Conservation (phyloP, 352 stramenopile genomes). For the Phytophthora ramorum region DNA sequence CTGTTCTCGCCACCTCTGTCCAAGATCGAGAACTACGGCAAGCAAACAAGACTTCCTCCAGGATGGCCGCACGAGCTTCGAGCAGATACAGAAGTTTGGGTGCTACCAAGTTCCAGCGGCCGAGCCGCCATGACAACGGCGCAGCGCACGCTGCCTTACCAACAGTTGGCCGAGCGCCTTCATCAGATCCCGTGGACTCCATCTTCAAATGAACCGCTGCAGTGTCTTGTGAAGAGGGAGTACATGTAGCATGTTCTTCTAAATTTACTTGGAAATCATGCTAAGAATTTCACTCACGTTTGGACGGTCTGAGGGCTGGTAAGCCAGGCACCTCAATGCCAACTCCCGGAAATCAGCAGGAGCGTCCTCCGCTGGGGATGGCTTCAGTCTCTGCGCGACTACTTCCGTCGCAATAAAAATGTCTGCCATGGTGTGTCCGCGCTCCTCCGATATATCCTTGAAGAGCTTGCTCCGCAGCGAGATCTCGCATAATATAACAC, state of each 20-base stretch:
- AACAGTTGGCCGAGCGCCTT: constrained; percentile 68
- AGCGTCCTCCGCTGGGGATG: constrained; percentile 49
- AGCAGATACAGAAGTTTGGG: constrained; percentile 77
- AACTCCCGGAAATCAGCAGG: constrained; percentile 54
- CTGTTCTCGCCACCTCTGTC: constrained; percentile 78
- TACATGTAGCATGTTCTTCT: constrained; percentile 21
- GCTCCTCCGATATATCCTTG: constrained; percentile 49
- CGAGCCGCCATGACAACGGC: constrained; percentile 81
- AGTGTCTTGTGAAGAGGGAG: constrained; percentile 28
- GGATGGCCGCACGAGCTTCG: constrained; percentile 75
- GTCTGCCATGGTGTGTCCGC: constrained; percentile 63
- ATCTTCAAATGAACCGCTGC: constrained; percentile 42
- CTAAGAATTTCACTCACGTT: constrained; percentile 49
- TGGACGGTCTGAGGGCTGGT: constrained; percentile 57
- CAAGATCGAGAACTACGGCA: constrained; percentile 70
- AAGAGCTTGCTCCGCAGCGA: constrained; percentile 55
- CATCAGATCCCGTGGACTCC: constrained; percentile 61
- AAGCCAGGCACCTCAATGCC: constrained; percentile 52
- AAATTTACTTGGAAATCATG: constrained; percentile 33
- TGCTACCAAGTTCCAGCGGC: constrained; percentile 85
- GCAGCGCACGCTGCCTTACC: constrained; percentile 73
- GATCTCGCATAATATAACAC: constrained; percentile 80
- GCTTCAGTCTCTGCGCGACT: constrained; percentile 45
- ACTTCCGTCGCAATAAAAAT: constrained; percentile 70
- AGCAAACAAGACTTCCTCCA: constrained; percentile 61